Evolutionary conservation across 2,329 filamentous ascomycete genomes (phyloP).

Genomic region (Macroventuria anomochaeta): DNA sequence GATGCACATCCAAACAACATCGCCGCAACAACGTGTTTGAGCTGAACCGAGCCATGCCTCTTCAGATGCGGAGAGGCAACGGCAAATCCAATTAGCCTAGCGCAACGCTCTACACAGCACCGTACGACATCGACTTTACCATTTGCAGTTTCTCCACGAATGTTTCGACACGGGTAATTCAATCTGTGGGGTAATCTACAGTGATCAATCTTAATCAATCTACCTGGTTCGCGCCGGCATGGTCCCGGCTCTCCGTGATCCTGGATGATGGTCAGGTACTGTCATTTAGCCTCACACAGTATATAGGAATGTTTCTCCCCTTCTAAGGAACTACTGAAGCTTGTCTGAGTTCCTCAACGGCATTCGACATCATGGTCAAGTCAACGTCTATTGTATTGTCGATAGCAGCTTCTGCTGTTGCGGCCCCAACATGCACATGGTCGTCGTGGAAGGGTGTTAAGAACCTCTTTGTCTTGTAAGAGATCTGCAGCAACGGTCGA

Average conservation of each 20-base stretch:
- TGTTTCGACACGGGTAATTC: conserved; percentile 4
- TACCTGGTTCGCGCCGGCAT: conserved; percentile 31
- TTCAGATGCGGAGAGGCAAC: conserved; percentile 23
- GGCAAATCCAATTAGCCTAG: conserved; percentile 6
- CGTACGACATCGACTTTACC: background rate
- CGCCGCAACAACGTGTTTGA: background rate
- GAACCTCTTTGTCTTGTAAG: conserved; percentile 45
- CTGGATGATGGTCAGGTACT: conserved; percentile 20
- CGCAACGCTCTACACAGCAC: background rate
- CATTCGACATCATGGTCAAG: conserved; percentile 29
- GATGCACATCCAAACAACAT: background rate
- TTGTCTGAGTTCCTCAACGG: background rate
- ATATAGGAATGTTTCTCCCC: conserved; percentile 14
- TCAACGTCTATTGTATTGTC: conserved; percentile 30
- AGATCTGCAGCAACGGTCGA: too few species aligned
- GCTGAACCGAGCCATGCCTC: conserved; percentile 14
- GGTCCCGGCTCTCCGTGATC: conserved; percentile 21
- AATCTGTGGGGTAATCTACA: conserved; percentile 29
- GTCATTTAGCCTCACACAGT: conserved; percentile 10
- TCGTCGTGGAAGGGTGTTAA: conserved; percentile 43
- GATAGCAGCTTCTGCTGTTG: conserved; percentile 28
- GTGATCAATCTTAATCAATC: conserved; percentile 37
- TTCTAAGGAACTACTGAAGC: background rate
- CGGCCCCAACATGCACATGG: conserved; percentile 37
- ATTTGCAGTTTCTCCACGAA: conserved; percentile 31